phyloP scores from a whole-genome alignment of 2,329 filamentous ascomycete species.

The Xylaria arbuscula region DNA sequence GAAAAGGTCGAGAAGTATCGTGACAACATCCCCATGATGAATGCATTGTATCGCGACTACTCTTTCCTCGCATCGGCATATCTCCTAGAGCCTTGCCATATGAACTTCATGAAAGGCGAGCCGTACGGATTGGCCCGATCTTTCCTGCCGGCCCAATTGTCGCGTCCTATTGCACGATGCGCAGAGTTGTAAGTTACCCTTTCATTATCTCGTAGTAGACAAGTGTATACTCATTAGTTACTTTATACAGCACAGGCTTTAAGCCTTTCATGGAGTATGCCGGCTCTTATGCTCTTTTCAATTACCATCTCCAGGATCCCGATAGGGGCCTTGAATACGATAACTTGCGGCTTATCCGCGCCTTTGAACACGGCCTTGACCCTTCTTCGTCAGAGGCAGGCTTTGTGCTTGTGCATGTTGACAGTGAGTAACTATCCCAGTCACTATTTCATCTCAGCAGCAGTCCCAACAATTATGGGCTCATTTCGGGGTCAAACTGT shows the following conservation, averaged over 20 bases:
- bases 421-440: constrained; percentile 58
- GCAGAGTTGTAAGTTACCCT: constrained; percentile 78
- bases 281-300: constrained; percentile 75
- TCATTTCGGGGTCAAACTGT: background rate
- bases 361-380: constrained; percentile 90
- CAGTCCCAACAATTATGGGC: background rate
- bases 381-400: constrained; percentile 90
- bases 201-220: constrained; percentile 7
- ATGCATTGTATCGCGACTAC: constrained; percentile 91
- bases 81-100: constrained; percentile 89
- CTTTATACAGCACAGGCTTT: constrained; percentile 69
- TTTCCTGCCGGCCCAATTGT: constrained; percentile 76
- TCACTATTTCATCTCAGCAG: background rate
- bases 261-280: constrained; percentile 93
- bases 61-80: constrained; percentile 91
- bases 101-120: constrained; percentile 75
- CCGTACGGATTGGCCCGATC: constrained; percentile 82
- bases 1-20: constrained; percentile 76
- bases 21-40: constrained; percentile 80
- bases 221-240: constrained; percentile 14
- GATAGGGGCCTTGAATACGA: constrained; percentile 67
- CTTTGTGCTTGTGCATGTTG: constrained; percentile 94
- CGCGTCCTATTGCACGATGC: constrained; percentile 84
- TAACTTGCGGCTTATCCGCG: constrained; percentile 85
- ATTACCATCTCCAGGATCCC: constrained; percentile 71